phyloP scores from a whole-genome alignment of 805 yeast genomes.

The Metschnikowia kofuensis region DNA sequence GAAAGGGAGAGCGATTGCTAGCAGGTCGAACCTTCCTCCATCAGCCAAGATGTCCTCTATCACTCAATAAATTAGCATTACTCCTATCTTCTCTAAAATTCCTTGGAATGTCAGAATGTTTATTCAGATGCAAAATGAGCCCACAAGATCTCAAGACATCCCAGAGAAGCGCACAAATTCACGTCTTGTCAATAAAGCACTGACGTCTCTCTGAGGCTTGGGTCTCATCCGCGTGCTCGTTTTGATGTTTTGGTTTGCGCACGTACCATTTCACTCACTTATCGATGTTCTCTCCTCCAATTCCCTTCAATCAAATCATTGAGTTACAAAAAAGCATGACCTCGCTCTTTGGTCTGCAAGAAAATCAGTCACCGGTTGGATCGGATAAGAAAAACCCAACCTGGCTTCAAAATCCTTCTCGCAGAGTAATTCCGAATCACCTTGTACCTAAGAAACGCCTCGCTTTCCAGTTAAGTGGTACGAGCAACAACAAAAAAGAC shows the following conservation, averaged over 20 bases:
- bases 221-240: too few relatives aligned
- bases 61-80: too few relatives aligned
- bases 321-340: slow-evolving; percentile 2
- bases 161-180: too few relatives aligned
- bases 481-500: slow-evolving; percentile 17
- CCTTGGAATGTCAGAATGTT: too few relatives aligned
- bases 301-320: not conserved
- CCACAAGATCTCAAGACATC: too few relatives aligned
- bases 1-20: too few relatives aligned
- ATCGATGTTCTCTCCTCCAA: not conserved
- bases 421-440: slow-evolving; percentile 41
- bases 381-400: slow-evolving; percentile 5
- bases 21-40: too few relatives aligned
- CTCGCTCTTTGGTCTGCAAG: slow-evolving; percentile 10
- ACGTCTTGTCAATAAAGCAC: too few relatives aligned
- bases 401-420: slow-evolving; percentile 37
- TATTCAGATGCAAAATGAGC: too few relatives aligned
- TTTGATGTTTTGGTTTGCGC: not conserved
- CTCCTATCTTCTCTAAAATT: too few relatives aligned
- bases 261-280: not conserved
- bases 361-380: not conserved
- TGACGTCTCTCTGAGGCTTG: too few relatives aligned
- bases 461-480: slow-evolving; percentile 34
- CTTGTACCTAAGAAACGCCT: slow-evolving; percentile 39
- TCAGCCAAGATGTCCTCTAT: too few relatives aligned